Evolutionary conservation across 1,284 basidiomycete species (phyloP).

Genomic region (Ustilago crameri): DNA sequence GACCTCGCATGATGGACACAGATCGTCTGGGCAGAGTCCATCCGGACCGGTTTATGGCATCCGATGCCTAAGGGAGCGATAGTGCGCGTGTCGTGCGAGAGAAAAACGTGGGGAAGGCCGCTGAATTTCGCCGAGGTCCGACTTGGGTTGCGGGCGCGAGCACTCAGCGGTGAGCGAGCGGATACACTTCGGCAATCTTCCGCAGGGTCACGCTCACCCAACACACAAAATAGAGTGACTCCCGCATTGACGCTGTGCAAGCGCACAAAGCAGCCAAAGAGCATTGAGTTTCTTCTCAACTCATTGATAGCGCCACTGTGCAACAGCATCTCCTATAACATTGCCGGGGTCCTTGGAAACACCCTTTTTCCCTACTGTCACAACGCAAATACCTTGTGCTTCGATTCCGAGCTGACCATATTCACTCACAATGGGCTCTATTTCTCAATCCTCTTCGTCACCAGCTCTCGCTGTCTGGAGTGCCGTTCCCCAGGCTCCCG

Average conservation of each 20-base stretch:
- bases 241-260: slow-evolving; percentile 1
- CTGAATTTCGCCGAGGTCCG: not conserved
- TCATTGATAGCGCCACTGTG: not conserved
- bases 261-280: not conserved
- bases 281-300: not conserved
- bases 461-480: slow-evolving; percentile 52
- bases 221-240: slow-evolving; percentile 6
- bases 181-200: slow-evolving; percentile 30
- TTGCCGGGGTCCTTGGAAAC: not conserved
- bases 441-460: slow-evolving; percentile 21
- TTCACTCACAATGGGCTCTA: slow-evolving; percentile 34
- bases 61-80: not conserved
- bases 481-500: slow-evolving; percentile 54
- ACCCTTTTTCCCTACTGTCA: not conserved
- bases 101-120: not conserved
- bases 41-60: not conserved
- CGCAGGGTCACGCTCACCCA: slow-evolving; percentile 33
- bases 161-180: slow-evolving; percentile 8
- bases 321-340: not conserved
- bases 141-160: slow-evolving; percentile 2
- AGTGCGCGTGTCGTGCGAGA: slow-evolving; percentile 3
- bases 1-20: not conserved
- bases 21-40: slow-evolving; percentile 1
- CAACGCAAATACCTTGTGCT: slow-evolving; percentile 1
- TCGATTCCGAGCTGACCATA: slow-evolving; percentile 15